Evolutionary conservation across 352 stramenopile genomes (phyloP), one percentile per base, ranked within the genome.

Genomic region (Thalassiosira livingstoniorum): DNA sequence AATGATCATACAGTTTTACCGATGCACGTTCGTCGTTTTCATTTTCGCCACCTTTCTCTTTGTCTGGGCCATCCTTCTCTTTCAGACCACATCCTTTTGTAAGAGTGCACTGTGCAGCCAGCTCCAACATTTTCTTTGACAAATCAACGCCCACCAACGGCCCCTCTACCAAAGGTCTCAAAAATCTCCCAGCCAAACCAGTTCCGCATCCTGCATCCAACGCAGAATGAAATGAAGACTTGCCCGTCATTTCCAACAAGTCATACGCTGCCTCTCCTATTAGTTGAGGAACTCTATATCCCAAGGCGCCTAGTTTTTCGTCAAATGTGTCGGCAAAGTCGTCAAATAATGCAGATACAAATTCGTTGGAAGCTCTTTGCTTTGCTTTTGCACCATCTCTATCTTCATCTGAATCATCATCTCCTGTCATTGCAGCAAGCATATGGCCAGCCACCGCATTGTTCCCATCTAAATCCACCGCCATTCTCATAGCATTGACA

Each of bases 201-300:
- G 90, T 94, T 21, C 90, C 90, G 69, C 87, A 92, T 23, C 90
- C 90, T 21, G 90, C 90, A 85, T 94, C 90, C 45, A 94, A 82
- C 15, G 76, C 87, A 1, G 80, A 69, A 7, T 51, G 45, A 79
- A 72, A 92, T 37, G 32, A 43, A 42, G 57, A 32, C 60, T 51
- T 54, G 13, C 37, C 51, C 27, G 27, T 70, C 34, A 76, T 58
- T 51, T 75, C 43, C 7, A 77, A 63, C 2, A 87, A n/a, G 15
- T 69, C 78, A 35, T 65, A 69, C 0, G 83, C 75, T 15, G 62
- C 72, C 1, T 89, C 32, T 51, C 87, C 90, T 15, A 94, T 61
- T 2, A 94, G 61, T n/a, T 74, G 34, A 10, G 90, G 90, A 2
- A 92, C 90, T 31, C 79, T 54, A 70, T 94, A 94, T 10, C 68